Conservation (phyloP, 2,329 filamentous ascomycete species). For the Blastomyces gilchristii region DNA sequence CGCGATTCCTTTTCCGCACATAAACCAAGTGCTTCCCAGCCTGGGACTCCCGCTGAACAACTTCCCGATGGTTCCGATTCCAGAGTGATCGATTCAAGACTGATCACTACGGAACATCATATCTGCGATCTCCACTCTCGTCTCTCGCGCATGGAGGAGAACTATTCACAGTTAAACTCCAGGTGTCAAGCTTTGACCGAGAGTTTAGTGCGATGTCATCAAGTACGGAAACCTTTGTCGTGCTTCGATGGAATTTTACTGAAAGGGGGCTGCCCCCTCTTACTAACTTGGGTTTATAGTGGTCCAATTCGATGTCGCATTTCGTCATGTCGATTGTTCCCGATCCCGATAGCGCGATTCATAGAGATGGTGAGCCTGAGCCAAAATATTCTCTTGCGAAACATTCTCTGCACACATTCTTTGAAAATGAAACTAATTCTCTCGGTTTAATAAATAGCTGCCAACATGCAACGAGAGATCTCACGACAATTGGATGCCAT, state of each 20-base stretch:
- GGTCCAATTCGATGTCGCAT: constrained; percentile 75
- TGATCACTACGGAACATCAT: constrained; percentile 67
- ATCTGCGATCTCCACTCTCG: constrained; percentile 69
- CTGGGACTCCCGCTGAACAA: constrained; percentile 73
- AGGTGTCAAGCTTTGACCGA: constrained; percentile 78
- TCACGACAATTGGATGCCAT: constrained; percentile 50
- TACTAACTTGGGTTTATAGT: constrained; percentile 38
- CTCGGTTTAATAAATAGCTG: constrained; percentile 28
- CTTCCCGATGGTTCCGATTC: constrained; percentile 70
- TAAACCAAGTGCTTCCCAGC: constrained; percentile 65
- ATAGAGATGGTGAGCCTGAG: constrained; percentile 67
- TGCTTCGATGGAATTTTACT: not conserved
- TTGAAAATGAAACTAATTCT: not conserved
- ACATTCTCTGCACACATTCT: too few relatives aligned
- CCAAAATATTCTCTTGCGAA: too few relatives aligned
- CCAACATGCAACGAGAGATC: constrained; percentile 53
- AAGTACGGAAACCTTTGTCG: constrained; percentile 37
- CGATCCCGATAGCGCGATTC: constrained; percentile 62
- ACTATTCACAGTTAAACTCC: constrained; percentile 63
- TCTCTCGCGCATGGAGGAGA: constrained; percentile 74
- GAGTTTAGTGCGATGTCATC: constrained; percentile 61
- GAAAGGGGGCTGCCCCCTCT: too few relatives aligned
- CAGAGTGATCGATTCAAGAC: constrained; percentile 31
- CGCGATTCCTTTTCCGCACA: constrained; percentile 75
- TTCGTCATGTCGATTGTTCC: constrained; percentile 64